Conservation (phyloP, 1,284 basidiomycete genomes). For the Hypsizygus ulmarius region DNA sequence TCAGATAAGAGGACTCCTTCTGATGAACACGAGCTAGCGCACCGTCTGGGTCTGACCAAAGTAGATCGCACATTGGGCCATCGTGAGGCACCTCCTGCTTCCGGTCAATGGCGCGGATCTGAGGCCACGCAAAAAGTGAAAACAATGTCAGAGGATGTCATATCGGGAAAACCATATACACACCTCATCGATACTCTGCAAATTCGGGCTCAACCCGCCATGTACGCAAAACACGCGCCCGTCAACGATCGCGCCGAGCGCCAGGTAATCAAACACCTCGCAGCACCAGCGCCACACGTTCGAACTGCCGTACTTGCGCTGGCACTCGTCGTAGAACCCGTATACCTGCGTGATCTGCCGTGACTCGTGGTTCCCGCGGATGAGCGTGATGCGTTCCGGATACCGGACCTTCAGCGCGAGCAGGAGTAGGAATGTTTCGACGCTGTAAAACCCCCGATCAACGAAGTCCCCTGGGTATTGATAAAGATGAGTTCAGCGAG, state of each 20-base stretch:
- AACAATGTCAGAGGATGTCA: neutral
- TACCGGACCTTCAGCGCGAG: conserved; percentile 97
- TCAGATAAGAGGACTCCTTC: no score
- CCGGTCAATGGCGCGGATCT: conserved; percentile 95
- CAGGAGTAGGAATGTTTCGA: conserved; percentile 94
- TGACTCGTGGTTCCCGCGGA: conserved; percentile 98
- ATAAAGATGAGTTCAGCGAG: neutral
- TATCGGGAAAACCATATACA: conserved; percentile 19
- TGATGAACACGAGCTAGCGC: no score
- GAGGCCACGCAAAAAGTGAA: neutral
- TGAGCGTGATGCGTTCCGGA: conserved; percentile 95
- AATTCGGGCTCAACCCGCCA: conserved; percentile 88
- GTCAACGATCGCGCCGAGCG: conserved; percentile 92
- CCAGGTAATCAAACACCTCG: conserved; percentile 97
- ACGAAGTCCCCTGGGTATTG: conserved; percentile 82
- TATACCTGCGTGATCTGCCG: conserved; percentile 99
- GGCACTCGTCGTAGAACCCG: conserved; percentile 99
- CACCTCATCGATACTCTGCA: conserved; percentile 86
- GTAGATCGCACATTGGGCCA: conserved; percentile 96
- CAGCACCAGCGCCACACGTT: conserved; percentile 99
- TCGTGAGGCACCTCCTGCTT: conserved; percentile 99
- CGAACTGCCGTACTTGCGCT: conserved; percentile 91
- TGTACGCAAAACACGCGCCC: conserved; percentile 77
- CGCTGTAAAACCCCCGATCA: conserved; percentile 95
- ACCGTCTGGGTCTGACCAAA: conserved; percentile 99